phyloP scores from a whole-genome alignment of 371 early-diverging fungal genomes.

The Syncephalastrum monosporum region DNA sequence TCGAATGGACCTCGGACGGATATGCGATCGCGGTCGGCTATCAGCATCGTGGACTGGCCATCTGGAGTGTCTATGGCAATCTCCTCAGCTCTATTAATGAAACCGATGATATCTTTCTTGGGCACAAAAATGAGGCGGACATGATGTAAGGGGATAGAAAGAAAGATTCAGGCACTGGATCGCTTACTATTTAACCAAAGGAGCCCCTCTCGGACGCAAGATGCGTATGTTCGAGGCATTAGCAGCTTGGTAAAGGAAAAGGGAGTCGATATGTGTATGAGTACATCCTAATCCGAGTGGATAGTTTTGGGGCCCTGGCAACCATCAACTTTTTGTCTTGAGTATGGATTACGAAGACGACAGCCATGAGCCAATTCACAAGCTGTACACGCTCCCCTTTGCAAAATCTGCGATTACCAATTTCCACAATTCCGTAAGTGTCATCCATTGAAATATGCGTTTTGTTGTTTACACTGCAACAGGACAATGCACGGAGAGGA shows the following conservation, averaged over 20 bases:
- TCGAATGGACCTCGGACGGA: slow-evolving; percentile 81
- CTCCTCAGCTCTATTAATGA: slow-evolving; percentile 60
- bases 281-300: background rate
- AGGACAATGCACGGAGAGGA: slow-evolving; percentile 71
- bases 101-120: slow-evolving; percentile 31
- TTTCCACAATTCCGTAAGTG: slow-evolving; percentile 57
- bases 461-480: background rate
- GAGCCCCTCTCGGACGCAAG: slow-evolving; percentile 33
- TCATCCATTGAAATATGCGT: background rate
- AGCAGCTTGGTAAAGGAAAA: slow-evolving; percentile 51
- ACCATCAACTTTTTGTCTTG: slow-evolving; percentile 64
- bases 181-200: background rate
- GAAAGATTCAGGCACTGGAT: background rate
- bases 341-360: slow-evolving; percentile 7
- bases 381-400: slow-evolving; percentile 66
- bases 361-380: slow-evolving; percentile 3
- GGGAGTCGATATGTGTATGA: background rate
- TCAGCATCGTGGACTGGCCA: slow-evolving; percentile 57
- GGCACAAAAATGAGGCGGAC: slow-evolving; percentile 10
- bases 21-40: slow-evolving; percentile 75
- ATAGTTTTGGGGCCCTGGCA: slow-evolving; percentile 81
- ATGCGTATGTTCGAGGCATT: slow-evolving; percentile 60
- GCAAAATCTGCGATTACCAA: slow-evolving; percentile 63
- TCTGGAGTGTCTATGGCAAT: slow-evolving; percentile 83
- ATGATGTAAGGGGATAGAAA: slow-evolving; percentile 3